Percentiles rank a stretch among this genome's conserved stretches.
These are phyloP conservation scores for Entomortierella chlamydospora DNA, from an alignment of 192 early-diverging fungal species.

Conservation along the genomic window DNA sequence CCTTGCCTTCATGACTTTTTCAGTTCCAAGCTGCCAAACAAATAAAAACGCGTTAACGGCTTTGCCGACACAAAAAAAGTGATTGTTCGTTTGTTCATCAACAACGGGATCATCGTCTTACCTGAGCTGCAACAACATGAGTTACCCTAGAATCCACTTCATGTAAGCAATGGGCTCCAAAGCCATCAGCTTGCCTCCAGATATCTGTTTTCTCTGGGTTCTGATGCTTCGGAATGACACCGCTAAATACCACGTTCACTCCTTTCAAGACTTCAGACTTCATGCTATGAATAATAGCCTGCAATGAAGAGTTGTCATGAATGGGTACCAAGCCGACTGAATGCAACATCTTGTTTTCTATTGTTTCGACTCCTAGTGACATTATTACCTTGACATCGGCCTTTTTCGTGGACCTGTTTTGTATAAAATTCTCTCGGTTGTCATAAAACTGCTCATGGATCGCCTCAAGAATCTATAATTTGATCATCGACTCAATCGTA, in stretches of 20 bases:
- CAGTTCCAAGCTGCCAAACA: conserved; percentile 67
- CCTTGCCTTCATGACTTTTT: conserved; percentile 79
- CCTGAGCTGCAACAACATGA: conserved; percentile 90
- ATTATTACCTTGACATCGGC: conserved; percentile 57
- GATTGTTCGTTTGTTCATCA: not conserved
- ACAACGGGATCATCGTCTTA: conserved; percentile 40
- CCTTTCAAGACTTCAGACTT: conserved; percentile 75
- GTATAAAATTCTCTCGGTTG: not conserved
- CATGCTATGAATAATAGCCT: conserved; percentile 67
- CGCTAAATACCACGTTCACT: conserved; percentile 80
- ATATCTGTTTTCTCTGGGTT: conserved; percentile 76
- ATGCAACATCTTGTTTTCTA: not conserved
- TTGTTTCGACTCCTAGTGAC: not conserved
- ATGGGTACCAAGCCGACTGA: not conserved
- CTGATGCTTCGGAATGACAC: conserved; percentile 79
- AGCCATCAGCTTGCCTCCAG: conserved; percentile 82
- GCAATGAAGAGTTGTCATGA: conserved; percentile 14
- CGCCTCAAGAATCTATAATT: conserved; percentile 63
- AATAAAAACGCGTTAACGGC: not conserved
- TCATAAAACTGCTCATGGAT: conserved; percentile 81
- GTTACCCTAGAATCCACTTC: conserved; percentile 76
- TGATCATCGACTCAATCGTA: not conserved
- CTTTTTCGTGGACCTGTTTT: not conserved
- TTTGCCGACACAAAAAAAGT: not conserved
- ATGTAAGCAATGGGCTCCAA: conserved; percentile 83